phyloP scores from a whole-genome alignment of 1,284 basidiomycete species.

The Marasmius fiardii region DNA sequence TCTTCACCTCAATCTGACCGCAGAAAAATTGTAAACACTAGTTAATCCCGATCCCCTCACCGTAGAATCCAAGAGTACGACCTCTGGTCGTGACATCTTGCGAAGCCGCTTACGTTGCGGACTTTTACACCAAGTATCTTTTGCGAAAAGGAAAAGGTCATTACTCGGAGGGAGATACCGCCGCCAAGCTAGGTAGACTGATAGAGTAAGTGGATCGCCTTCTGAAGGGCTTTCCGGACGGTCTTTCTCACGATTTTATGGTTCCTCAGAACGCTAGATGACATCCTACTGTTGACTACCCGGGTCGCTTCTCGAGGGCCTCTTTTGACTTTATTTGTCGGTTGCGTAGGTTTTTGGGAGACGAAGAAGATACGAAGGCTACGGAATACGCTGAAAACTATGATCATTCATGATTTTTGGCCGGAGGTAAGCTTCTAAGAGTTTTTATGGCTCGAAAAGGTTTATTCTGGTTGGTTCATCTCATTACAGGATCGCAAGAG shows the following conservation, averaged over 20 bases:
- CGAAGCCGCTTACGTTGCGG: background rate
- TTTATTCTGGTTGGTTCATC: no score
- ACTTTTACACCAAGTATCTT: background rate
- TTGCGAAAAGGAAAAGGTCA: background rate
- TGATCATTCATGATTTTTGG: background rate
- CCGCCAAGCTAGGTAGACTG: background rate
- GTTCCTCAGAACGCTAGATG: background rate
- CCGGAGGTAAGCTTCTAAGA: background rate
- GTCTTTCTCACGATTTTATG: background rate
- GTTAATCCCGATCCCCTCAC: background rate
- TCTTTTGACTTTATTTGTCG: background rate
- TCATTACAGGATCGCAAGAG: no score
- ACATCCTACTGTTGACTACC: background rate
- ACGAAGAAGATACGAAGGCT: background rate
- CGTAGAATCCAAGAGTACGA: background rate
- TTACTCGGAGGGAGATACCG: background rate
- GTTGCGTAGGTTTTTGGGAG: background rate
- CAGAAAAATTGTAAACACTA: background rate
- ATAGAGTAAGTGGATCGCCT: background rate
- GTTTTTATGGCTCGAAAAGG: no score
- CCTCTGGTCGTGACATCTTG: background rate
- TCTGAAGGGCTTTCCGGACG: background rate
- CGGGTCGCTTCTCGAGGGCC: background rate
- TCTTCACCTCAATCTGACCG: background rate
- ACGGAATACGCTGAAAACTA: background rate